Evolutionary conservation across 495 filamentous ascomycete species (phyloP).

Genomic region (Xeromyces bisporus): DNA sequence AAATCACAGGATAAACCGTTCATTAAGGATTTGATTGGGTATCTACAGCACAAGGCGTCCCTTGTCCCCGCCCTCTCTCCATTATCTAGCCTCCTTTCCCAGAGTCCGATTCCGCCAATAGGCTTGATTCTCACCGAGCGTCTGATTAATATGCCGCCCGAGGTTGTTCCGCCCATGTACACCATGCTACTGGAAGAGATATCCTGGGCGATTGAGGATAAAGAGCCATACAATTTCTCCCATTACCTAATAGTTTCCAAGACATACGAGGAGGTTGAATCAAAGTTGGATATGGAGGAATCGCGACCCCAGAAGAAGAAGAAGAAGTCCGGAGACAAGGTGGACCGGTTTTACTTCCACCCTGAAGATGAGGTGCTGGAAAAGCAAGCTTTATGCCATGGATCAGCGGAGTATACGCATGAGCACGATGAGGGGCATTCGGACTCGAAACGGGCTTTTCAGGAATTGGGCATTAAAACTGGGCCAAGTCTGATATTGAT

Average conservation of each 20-base stretch:
- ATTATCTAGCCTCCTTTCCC: slow-evolving; percentile 37
- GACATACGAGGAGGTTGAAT: slow-evolving; percentile 75
- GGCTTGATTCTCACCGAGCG: slow-evolving; percentile 83
- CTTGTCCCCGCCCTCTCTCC: slow-evolving; percentile 34
- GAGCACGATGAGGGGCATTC: slow-evolving; percentile 58
- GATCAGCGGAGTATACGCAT: slow-evolving; percentile 59
- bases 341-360: slow-evolving; percentile 72
- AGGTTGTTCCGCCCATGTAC: slow-evolving; percentile 92
- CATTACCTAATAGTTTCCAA: slow-evolving; percentile 86
- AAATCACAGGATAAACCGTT: slow-evolving; percentile 43
- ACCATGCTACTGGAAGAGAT: slow-evolving; percentile 89
- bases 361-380: slow-evolving; percentile 89
- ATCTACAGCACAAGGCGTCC: slow-evolving; percentile 46
- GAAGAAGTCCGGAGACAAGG: slow-evolving; percentile 38
- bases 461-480: slow-evolving; percentile 77
- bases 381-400: slow-evolving; percentile 46
- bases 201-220: slow-evolving; percentile 71
- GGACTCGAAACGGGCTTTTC: slow-evolving; percentile 86
- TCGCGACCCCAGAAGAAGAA: slow-evolving; percentile 59
- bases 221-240: slow-evolving; percentile 83
- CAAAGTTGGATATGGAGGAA: slow-evolving; percentile 55
- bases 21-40: slow-evolving; percentile 49
- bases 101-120: slow-evolving; percentile 37
- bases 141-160: slow-evolving; percentile 84
- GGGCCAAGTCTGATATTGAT: slow-evolving; percentile 66